Evolutionary conservation across 2,329 filamentous ascomycete species (phyloP), one percentile per base, ranked within the genome.

Genomic region (Ceratocystis eucalypticola): DNA sequence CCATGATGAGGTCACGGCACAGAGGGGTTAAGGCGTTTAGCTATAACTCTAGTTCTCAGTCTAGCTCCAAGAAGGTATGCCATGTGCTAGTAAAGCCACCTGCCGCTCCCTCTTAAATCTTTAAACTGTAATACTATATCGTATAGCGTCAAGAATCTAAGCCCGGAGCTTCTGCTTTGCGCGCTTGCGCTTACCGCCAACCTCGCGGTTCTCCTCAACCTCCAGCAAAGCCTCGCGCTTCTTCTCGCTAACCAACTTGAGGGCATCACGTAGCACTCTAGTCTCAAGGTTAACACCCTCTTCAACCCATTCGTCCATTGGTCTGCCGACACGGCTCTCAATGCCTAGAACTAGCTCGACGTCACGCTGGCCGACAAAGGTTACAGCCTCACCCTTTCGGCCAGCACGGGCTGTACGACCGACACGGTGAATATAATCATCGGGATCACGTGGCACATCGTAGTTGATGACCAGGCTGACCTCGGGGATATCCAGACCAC

Each of bases 401-500:
- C 94, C 94, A 0, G 94, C 94, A 82, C 94, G 87, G 2, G 94
- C 94, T 12, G 94, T 99, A 76, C 94, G 88, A 74, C 94, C 94
- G 63, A 96, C 93, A 12, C 94, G 86, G 78, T 99, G 94, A 70
- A 99, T 94, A 75, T 99, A 99, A 76, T 96, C 93, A 74, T 96
- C 92, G 2, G 93, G 91, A 73, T 96, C 91, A n/a, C 93, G 86
- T 0, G 94, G 94, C 0, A 99, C 85, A 74, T 99, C 94, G 76
- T 92, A 99, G 76, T 99, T 97, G 73, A 99, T 79, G 1, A 99
- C 94, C 17, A 97, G 77, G 65, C 84, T 87, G 5, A 97, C 93
- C 70, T 91, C 89, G 1, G 93, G 93, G 69, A 99, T 96, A 77
- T 99, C 94, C 3, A 99, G 83, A 80, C 94, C 94, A 75, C 94